These are phyloP conservation scores for Theobroma cacao DNA, from an alignment of 345 rosid genomes.

Conservation along the genomic window DNA sequence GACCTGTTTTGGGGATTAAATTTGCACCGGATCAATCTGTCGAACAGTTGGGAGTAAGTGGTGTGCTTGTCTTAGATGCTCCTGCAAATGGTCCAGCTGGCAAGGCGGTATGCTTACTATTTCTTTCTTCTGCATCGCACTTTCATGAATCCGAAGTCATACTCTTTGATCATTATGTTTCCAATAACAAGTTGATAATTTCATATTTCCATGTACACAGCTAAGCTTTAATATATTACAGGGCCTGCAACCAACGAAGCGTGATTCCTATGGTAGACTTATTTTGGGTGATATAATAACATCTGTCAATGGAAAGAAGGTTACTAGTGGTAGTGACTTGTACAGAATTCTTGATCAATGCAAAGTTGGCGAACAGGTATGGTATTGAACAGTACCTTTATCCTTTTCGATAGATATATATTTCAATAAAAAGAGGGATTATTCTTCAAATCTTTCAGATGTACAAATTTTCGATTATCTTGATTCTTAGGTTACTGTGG, in stretches of 20 bases:
- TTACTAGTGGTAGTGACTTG: slow-evolving; percentile 79
- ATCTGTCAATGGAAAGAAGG: slow-evolving; percentile 77
- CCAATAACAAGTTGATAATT: not conserved
- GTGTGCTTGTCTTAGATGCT: slow-evolving; percentile 97
- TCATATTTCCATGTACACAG: not conserved
- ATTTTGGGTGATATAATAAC: slow-evolving; percentile 91
- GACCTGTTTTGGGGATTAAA: slow-evolving; percentile 91
- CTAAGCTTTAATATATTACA: slow-evolving; percentile 32
- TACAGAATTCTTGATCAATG: slow-evolving; percentile 94
- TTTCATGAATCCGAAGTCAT: not conserved
- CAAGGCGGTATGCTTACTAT: slow-evolving; percentile 65
- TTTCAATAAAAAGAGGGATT: not conserved
- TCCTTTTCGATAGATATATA: not conserved
- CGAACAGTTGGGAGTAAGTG: slow-evolving; percentile 91
- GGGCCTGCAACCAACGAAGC: slow-evolving; percentile 83
- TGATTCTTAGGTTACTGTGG: slow-evolving; percentile 61
- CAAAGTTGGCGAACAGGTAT: slow-evolving; percentile 83
- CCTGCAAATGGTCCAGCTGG: slow-evolving; percentile 94
- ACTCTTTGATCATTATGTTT: not conserved
- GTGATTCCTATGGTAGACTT: slow-evolving; percentile 86
- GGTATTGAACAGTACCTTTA: not conserved
- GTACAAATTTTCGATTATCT: not conserved
- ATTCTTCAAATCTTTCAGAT: not conserved
- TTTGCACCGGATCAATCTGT: slow-evolving; percentile 99
- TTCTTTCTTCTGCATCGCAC: not conserved